These are phyloP conservation scores for Macrophomina phaseolina DNA, from an alignment of 2,329 filamentous ascomycete genomes.

Conservation along the genomic window DNA sequence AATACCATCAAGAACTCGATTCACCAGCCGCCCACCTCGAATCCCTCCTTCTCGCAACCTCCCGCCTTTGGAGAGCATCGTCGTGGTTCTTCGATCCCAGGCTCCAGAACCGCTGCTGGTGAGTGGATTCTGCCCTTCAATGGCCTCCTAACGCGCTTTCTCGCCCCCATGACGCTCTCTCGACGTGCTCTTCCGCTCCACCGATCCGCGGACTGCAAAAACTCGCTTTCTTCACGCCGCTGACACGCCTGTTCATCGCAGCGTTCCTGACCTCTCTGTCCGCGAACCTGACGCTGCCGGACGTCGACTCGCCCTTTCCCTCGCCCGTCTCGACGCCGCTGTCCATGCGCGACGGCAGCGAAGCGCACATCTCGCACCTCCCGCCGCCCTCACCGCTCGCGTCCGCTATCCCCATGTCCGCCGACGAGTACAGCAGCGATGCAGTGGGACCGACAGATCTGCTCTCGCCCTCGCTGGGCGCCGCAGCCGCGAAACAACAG, in stretches of 20 bases:
- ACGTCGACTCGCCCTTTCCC: conserved; percentile 58
- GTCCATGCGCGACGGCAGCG: conserved; percentile 51
- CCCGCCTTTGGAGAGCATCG: conserved; percentile 27
- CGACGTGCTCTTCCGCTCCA: neutral
- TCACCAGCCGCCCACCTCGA: conserved; percentile 22
- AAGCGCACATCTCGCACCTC: conserved; percentile 48
- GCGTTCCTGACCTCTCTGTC: conserved; percentile 84
- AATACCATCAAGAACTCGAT: conserved; percentile 26
- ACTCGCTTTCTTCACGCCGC: neutral
- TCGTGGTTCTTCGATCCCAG: conserved; percentile 35
- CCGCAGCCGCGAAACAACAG: conserved; percentile 10
- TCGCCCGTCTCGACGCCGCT: conserved; percentile 71
- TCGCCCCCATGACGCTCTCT: neutral
- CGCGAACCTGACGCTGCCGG: conserved; percentile 74
- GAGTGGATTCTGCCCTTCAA: conserved; percentile 30
- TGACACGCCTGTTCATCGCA: conserved; percentile 43
- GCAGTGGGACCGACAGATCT: conserved; percentile 29
- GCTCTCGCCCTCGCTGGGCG: conserved; percentile 18
- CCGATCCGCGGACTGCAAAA: neutral
- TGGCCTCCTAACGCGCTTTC: neutral
- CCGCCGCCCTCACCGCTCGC: conserved; percentile 42
- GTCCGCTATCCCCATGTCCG: conserved; percentile 40
- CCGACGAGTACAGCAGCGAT: conserved; percentile 30
- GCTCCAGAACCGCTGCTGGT: conserved; percentile 47
- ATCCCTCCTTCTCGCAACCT: neutral